These are phyloP conservation scores for Hanseniaspora jakobsenii DNA, from an alignment of 805 yeast species.

Conservation along the genomic window DNA sequence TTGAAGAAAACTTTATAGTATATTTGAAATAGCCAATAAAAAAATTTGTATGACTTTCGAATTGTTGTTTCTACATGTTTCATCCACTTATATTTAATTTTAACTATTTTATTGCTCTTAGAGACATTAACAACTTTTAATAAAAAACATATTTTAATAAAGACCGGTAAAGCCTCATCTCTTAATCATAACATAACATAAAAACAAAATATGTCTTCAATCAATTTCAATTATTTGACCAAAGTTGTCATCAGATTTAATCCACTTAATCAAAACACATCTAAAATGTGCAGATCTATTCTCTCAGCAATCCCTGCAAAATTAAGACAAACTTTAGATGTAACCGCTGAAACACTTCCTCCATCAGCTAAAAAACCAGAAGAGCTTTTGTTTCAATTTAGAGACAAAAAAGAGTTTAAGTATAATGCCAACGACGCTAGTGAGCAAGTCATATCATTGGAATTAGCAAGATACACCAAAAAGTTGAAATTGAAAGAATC, in stretches of 20 bases:
- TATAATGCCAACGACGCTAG: slow-evolving; percentile 50
- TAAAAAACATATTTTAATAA: no score
- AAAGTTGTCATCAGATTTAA: slow-evolving; percentile 65
- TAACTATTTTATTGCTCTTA: no score
- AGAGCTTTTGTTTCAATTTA: slow-evolving; percentile 56
- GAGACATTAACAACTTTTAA: neutral
- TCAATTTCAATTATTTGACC: slow-evolving; percentile 38
- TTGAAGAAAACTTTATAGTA: neutral
- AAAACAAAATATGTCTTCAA: no score
- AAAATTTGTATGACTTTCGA: no score
- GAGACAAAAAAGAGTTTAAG: slow-evolving; percentile 61
- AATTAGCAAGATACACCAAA: slow-evolving; percentile 74
- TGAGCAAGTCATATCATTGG: slow-evolving; percentile 50
- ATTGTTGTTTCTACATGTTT: no score
- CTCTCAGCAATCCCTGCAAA: slow-evolving; percentile 71
- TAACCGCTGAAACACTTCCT: slow-evolving; percentile 53
- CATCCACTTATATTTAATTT: no score
- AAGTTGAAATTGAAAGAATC: slow-evolving; percentile 63
- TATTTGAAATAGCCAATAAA: no score
- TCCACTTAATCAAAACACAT: slow-evolving; percentile 55
- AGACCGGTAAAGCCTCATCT: no score
- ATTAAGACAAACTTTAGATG: slow-evolving; percentile 44
- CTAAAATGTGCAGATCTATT: slow-evolving; percentile 68
- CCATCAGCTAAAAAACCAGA: slow-evolving; percentile 23
- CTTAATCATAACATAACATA: no score